phyloP scores from a whole-genome alignment of 2,329 filamentous ascomycete species.

The Ceratocystis huliohia region DNA sequence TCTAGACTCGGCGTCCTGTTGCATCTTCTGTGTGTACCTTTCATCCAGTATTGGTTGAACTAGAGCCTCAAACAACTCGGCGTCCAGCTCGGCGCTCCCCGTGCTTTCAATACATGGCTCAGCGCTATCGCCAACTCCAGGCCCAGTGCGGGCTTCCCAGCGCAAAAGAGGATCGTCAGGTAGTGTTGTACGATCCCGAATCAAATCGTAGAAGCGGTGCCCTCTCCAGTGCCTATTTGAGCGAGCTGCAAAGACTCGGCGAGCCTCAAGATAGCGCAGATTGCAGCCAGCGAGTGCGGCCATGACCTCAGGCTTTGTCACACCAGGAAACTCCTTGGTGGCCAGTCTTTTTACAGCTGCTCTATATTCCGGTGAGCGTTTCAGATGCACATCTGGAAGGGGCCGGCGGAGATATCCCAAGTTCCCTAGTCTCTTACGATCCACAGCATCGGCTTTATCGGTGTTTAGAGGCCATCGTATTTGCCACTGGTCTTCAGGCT shows the following conservation, averaged over 20 bases:
- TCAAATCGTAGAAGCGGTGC: neutral
- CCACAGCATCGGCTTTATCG: neutral
- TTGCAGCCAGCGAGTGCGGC: neutral
- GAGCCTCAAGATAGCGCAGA: constrained; percentile 25
- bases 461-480: neutral
- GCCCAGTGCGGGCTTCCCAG: neutral
- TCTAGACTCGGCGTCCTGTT: constrained; percentile 47
- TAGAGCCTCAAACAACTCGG: constrained; percentile 47
- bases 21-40: constrained; percentile 35
- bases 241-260: constrained; percentile 29
- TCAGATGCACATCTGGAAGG: neutral
- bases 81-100: constrained; percentile 50
- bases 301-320: neutral
- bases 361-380: neutral
- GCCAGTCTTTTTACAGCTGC: neutral
- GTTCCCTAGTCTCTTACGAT: neutral
- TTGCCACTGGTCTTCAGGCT: constrained; percentile 1
- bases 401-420: neutral
- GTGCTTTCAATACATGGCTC: constrained; percentile 42
- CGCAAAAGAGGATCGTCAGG: neutral
- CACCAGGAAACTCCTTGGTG: neutral
- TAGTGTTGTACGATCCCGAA: neutral
- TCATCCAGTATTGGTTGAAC: constrained; percentile 38
- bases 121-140: neutral
- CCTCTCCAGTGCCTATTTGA: neutral